phyloP scores from a whole-genome alignment of 2,329 filamentous ascomycete genomes.

The Graphilbum ipis-grandicollis region DNA sequence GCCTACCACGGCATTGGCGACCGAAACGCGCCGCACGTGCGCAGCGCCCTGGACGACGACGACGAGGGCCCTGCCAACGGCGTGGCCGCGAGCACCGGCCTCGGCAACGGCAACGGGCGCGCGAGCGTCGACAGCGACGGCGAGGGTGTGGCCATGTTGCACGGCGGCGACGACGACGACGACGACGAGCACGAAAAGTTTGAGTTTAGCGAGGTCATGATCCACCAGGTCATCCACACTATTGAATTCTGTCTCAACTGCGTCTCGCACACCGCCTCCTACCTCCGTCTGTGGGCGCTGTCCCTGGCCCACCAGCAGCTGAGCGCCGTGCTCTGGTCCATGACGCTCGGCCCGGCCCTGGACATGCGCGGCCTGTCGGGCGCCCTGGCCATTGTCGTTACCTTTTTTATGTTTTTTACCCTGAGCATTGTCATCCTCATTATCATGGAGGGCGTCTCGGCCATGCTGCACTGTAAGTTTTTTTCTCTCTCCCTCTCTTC shows the following conservation, averaged over 20 bases:
- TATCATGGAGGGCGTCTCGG: constrained; percentile 90
- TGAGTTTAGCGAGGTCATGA: constrained; percentile 94
- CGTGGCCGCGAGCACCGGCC: constrained; percentile 15
- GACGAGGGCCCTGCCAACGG: constrained; percentile 35
- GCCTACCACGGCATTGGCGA: constrained; percentile 92
- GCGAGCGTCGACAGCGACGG: constrained; percentile 37
- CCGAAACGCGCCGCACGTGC: constrained; percentile 70
- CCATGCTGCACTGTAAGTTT: constrained; percentile 58
- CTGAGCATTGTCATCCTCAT: constrained; percentile 56
- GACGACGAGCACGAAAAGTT: constrained; percentile 82
- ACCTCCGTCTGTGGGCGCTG: constrained; percentile 93
- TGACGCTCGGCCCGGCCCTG: constrained; percentile 77
- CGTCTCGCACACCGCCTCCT: constrained; percentile 95
- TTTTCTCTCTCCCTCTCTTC: not conserved
- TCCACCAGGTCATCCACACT: constrained; percentile 97
- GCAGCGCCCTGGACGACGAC: constrained; percentile 77
- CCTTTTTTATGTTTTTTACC: constrained; percentile 82
- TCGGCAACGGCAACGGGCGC: constrained; percentile 13
- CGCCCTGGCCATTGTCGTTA: constrained; percentile 62
- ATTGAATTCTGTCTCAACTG: constrained; percentile 99
- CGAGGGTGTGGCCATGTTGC: constrained; percentile 75
- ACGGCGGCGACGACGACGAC: constrained; percentile 29
- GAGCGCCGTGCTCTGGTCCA: constrained; percentile 86
- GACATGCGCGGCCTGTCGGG: constrained; percentile 46
- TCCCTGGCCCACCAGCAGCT: constrained; percentile 96